Percentiles rank a stretch among this genome's conserved stretches.
Conservation (phyloP, 441 rosid species). For the Jatropha multifida region DNA sequence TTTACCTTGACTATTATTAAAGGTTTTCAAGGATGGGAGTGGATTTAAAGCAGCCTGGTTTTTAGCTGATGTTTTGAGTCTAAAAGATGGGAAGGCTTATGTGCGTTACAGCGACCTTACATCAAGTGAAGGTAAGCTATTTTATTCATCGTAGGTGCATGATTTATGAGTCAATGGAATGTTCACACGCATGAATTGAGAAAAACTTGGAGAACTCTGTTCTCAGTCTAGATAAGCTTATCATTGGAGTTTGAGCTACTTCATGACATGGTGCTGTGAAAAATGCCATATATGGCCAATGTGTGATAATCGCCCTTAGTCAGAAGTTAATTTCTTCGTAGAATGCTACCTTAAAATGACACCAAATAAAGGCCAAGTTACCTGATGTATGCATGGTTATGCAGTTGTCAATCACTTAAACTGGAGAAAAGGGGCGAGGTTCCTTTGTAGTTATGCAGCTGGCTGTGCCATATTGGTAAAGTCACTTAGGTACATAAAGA, state of each 20-base stretch:
- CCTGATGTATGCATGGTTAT: background rate
- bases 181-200: slow-evolving; percentile 8
- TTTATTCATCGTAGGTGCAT: background rate
- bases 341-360: background rate
- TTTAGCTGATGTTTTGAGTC: slow-evolving; percentile 65
- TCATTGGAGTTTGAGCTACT: background rate
- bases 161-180: slow-evolving; percentile 13
- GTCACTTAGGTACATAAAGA: background rate
- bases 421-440: background rate
- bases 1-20: slow-evolving; percentile 15
- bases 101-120: slow-evolving; percentile 69
- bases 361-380: background rate
- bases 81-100: slow-evolving; percentile 77
- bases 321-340: background rate
- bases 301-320: background rate
- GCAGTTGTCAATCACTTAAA: background rate
- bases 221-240: background rate
- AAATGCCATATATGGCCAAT: background rate
- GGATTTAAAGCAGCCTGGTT: slow-evolving; percentile 82
- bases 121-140: slow-evolving; percentile 60
- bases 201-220: background rate
- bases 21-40: slow-evolving; percentile 85
- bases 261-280: background rate
- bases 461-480: background rate
- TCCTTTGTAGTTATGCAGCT: background rate